Evolutionary conservation across 768 basidiomycete genomes (phyloP).

Genomic region (Rhodotorula kratochvilovae): DNA sequence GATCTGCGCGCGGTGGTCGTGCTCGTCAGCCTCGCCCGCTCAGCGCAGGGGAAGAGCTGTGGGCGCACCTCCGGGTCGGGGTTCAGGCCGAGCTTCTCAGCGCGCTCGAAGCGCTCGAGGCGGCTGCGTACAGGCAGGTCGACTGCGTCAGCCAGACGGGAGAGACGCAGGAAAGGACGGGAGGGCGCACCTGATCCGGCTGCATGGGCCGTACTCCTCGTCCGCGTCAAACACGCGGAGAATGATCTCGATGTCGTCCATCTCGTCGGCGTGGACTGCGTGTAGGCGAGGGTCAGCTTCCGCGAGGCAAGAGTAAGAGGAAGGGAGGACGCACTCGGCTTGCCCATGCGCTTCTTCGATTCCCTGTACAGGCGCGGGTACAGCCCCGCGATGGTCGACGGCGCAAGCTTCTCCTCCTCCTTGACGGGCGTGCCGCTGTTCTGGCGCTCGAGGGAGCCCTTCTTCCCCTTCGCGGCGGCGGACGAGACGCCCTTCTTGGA

Average conservation of each 20-base stretch:
- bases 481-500: conserved; percentile 1
- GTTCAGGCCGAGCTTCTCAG: conserved; percentile 66
- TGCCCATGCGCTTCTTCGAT: conserved; percentile 57
- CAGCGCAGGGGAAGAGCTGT: not conserved
- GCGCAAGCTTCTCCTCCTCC: not conserved
- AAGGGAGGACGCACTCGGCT: conserved; percentile 57
- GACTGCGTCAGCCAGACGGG: not conserved
- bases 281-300: no score
- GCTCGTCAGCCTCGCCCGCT: conserved; percentile 4
- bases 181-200: conserved; percentile 54
- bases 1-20: conserved; percentile 59
- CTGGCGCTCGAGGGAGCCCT: not conserved
- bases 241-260: conserved; percentile 38
- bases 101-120: conserved; percentile 82
- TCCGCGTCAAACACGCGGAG: conserved; percentile 65
- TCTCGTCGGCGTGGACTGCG: conserved; percentile 29
- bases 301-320: no score
- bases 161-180: not conserved
- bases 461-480: not conserved
- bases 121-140: conserved; percentile 50
- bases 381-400: conserved; percentile 42
- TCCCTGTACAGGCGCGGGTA: conserved; percentile 57
- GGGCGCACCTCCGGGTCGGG: conserved; percentile 67
- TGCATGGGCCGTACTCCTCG: conserved; percentile 74
- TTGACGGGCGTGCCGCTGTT: not conserved